Conservation (phyloP, 2,329 filamentous ascomycete species). For the Apiospora pterosperma region DNA sequence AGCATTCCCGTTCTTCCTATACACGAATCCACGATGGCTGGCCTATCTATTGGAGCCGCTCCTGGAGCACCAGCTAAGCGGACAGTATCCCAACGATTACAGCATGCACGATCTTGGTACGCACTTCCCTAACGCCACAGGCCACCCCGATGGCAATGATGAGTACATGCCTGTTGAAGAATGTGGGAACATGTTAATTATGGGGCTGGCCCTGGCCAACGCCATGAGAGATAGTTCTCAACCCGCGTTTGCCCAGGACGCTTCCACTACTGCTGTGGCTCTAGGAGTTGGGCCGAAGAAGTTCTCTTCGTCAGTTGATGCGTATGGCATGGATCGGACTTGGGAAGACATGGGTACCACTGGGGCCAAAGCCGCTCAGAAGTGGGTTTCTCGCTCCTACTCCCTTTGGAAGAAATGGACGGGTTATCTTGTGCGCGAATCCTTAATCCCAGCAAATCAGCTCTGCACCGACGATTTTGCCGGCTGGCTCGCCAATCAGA, state of each 20-base stretch:
- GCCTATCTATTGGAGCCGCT: conserved; percentile 76
- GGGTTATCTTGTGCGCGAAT: conserved; percentile 66
- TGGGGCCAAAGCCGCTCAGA: conserved; percentile 36
- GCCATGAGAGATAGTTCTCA: conserved; percentile 62
- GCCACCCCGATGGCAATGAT: conserved; percentile 64
- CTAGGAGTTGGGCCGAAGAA: conserved; percentile 12
- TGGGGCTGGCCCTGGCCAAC: conserved; percentile 75
- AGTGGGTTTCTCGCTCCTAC: conserved; percentile 53
- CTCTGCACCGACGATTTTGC: conserved; percentile 78
- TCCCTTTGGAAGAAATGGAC: conserved; percentile 75
- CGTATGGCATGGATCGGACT: conserved; percentile 53
- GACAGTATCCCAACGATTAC: conserved; percentile 80
- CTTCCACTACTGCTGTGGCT: conserved; percentile 14
- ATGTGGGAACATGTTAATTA: conserved; percentile 73
- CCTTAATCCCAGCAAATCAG: conserved; percentile 67
- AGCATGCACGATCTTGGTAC: conserved; percentile 74
- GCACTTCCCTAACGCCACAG: conserved; percentile 74
- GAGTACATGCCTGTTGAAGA: conserved; percentile 77
- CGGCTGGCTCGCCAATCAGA: conserved; percentile 70
- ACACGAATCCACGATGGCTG: conserved; percentile 78
- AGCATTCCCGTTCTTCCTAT: conserved; percentile 81
- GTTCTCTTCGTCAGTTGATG: conserved; percentile 17
- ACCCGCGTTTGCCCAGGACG: conserved; percentile 53
- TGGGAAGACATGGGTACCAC: conserved; percentile 51
- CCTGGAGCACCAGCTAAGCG: conserved; percentile 76